Evolutionary conservation across 305 asterid species (phyloP).

Genomic region (Fraxinus albicans): DNA sequence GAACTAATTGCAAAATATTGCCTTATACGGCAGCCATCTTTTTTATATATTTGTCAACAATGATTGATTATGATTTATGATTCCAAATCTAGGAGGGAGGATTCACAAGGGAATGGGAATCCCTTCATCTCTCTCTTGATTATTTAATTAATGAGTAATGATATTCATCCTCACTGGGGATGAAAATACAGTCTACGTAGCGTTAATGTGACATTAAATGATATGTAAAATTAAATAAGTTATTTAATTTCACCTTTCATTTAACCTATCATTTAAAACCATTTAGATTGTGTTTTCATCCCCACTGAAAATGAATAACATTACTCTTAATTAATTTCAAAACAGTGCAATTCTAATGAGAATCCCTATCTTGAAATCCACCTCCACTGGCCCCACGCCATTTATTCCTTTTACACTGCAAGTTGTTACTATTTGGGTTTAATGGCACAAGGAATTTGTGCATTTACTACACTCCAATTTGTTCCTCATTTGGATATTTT

Average conservation of each 20-base stretch:
- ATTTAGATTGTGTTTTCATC: too few species aligned
- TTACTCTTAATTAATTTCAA: too few species aligned
- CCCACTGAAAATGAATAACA: too few species aligned
- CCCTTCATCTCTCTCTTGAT: not conserved
- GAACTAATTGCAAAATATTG: not conserved
- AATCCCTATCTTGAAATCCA: not conserved
- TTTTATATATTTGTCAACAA: not conserved
- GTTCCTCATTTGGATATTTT: not conserved
- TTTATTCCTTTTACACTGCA: not conserved
- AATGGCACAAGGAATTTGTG: not conserved
- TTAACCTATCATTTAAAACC: too few species aligned
- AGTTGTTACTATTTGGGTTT: not conserved
- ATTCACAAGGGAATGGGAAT: not conserved
- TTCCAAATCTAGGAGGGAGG: constrained; percentile 7
- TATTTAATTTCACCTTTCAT: too few species aligned
- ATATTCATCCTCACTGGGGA: too few species aligned
- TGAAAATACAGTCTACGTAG: too few species aligned
- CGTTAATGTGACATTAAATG: too few species aligned
- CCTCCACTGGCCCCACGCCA: not conserved
- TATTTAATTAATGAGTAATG: not conserved
- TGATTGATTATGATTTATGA: not conserved
- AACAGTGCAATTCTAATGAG: not conserved
- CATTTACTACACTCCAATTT: not conserved
- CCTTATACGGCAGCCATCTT: not conserved
- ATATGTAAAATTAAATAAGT: too few species aligned